Evolutionary conservation across 495 filamentous ascomycete species (phyloP).

Genomic region (Podospora comata): DNA sequence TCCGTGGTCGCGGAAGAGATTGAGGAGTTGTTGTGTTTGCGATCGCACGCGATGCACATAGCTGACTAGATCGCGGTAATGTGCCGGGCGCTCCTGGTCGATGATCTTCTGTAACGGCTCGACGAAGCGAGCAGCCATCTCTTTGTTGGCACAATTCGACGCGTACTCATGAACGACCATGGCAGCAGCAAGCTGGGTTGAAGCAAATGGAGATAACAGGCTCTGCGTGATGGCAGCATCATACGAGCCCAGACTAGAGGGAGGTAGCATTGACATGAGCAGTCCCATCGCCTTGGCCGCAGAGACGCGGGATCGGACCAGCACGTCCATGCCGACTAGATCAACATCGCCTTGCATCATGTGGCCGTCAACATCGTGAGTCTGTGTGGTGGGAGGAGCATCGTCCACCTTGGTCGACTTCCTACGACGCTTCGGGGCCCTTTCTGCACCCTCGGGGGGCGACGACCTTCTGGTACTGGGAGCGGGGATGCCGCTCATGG

Average conservation of each 20-base stretch:
- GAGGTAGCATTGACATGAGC: constrained; percentile 62
- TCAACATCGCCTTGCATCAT: constrained; percentile 98
- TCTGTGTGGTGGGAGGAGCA: constrained; percentile 52
- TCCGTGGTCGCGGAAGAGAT: constrained; percentile 81
- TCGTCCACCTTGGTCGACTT: constrained; percentile 81
- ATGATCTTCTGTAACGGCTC: constrained; percentile 65
- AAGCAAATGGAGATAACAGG: constrained; percentile 68
- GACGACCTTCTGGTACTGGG: constrained; percentile 56
- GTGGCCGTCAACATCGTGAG: constrained; percentile 93
- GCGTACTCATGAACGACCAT: constrained; percentile 91
- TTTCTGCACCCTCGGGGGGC: constrained; percentile 48
- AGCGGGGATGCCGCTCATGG: constrained; percentile 46
- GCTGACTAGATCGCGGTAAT: constrained; percentile 83
- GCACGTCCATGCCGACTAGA: constrained; percentile 80
- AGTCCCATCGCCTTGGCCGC: constrained; percentile 80
- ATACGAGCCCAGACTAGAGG: constrained; percentile 48
- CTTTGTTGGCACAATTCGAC: constrained; percentile 46
- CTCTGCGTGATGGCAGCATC: constrained; percentile 57
- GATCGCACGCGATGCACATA: constrained; percentile 84
- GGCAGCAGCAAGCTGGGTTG: constrained; percentile 77
- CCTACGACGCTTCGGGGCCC: constrained; percentile 66
- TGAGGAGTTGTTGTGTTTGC: constrained; percentile 84
- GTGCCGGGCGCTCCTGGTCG: constrained; percentile 72
- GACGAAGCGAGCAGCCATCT: constrained; percentile 47
- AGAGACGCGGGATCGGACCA: constrained; percentile 83